phyloP scores from a whole-genome alignment of 257 asterid species.

The Mentha longifolia region DNA sequence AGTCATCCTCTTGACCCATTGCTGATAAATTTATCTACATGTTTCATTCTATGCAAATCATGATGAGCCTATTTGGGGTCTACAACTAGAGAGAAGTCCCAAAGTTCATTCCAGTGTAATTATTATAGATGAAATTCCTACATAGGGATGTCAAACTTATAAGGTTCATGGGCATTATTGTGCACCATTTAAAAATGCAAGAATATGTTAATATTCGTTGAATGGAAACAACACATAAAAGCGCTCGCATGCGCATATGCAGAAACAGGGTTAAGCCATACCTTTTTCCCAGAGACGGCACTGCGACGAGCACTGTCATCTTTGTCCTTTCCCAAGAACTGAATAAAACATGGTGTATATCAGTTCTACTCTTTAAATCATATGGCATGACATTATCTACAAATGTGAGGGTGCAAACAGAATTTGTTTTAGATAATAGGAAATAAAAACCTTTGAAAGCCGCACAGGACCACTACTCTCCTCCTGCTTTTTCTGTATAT shows the following conservation, averaged over 20 bases:
- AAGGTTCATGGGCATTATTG: slow-evolving; percentile 17
- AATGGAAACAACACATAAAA: slow-evolving; percentile 19
- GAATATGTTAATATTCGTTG: slow-evolving; percentile 16
- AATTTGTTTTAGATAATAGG: slow-evolving; percentile 7
- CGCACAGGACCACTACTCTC: slow-evolving; percentile 91
- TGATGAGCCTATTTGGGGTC: neutral
- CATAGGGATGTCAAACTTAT: neutral
- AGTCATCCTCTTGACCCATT: neutral
- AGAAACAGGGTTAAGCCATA: slow-evolving; percentile 25
- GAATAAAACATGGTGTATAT: slow-evolving; percentile 35
- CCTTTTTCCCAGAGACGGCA: slow-evolving; percentile 99
- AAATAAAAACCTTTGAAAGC: slow-evolving; percentile 77
- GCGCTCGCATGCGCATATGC: slow-evolving; percentile 20
- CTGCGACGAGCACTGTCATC: slow-evolving; percentile 93
- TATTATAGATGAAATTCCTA: neutral
- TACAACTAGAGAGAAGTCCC: neutral
- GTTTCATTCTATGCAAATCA: neutral
- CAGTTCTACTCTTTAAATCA: slow-evolving; percentile 13
- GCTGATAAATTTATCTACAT: neutral
- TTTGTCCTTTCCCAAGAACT: slow-evolving; percentile 83
- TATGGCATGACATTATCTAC: neutral
- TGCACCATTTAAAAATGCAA: slow-evolving; percentile 12
- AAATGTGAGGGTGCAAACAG: neutral
- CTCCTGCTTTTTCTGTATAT: slow-evolving; percentile 81
- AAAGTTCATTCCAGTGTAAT: neutral